phyloP scores from a whole-genome alignment of 257 asterid species.

The Solanum chiquidenum region DNA sequence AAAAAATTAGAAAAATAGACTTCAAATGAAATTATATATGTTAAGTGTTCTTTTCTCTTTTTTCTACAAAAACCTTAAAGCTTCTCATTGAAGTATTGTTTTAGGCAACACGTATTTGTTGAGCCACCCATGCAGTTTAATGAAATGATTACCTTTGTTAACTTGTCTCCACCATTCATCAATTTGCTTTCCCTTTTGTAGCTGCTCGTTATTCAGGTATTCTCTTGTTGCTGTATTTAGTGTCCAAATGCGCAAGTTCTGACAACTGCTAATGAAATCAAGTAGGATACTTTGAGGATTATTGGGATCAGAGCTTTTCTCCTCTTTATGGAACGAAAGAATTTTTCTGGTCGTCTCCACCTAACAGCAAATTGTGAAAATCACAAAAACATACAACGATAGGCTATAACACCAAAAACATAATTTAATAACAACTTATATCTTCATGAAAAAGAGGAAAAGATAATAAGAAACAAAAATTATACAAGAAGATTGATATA shows the following conservation, averaged over 20 bases:
- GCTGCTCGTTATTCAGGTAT: conserved; percentile 83
- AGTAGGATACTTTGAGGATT: conserved; percentile 85
- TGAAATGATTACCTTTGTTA: conserved; percentile 57
- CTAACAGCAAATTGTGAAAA: conserved; percentile 28
- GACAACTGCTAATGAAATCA: conserved; percentile 97
- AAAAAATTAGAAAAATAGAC: too few species aligned
- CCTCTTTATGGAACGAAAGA: conserved; percentile 91
- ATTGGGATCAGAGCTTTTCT: conserved; percentile 73
- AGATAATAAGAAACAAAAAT: not conserved
- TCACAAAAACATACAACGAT: not conserved
- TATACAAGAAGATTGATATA: not conserved
- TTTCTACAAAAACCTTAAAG: not conserved
- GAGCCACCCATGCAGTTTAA: not conserved
- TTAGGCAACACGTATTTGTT: not conserved
- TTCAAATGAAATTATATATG: not conserved
- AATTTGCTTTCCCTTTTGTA: conserved; percentile 96
- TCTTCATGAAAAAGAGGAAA: not conserved
- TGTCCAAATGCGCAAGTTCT: conserved; percentile 93
- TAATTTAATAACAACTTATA: not conserved
- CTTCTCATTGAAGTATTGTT: not conserved
- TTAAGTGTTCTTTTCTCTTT: not conserved
- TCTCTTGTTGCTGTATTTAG: conserved; percentile 83
- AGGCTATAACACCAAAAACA: not conserved
- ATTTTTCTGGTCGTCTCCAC: conserved; percentile 94
- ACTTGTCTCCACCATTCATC: conserved; percentile 99